Evolutionary conservation across 805 yeast genomes (phyloP).

Genomic region (Nakazawaea holstii): DNA sequence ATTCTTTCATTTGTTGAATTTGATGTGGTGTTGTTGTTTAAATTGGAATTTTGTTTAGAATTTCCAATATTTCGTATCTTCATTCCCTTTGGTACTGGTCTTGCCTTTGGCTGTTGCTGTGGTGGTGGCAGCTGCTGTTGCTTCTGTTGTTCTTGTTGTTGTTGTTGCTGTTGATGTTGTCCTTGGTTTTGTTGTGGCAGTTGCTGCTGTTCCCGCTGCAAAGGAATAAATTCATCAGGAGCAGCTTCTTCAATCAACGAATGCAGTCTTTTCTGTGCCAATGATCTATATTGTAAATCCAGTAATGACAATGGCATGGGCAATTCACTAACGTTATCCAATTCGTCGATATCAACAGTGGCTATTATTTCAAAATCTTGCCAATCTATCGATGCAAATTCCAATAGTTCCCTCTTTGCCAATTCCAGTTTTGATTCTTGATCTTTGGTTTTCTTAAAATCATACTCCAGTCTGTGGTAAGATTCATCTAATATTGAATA

Average conservation of each 20-base stretch:
- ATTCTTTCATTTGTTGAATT: constrained; percentile 15
- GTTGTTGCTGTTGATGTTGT: background rate
- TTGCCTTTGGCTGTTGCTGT: too few relatives aligned
- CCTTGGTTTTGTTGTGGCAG: background rate
- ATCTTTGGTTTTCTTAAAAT: constrained; percentile 30
- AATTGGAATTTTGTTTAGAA: too few relatives aligned
- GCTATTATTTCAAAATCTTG: constrained; percentile 71
- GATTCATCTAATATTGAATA: constrained; percentile 39
- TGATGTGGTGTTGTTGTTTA: too few relatives aligned
- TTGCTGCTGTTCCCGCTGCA: background rate
- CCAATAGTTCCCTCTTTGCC: constrained; percentile 35
- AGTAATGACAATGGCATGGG: constrained; percentile 50
- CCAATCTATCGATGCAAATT: constrained; percentile 83
- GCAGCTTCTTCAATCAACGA: constrained; percentile 36
- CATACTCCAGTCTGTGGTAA: constrained; percentile 51
- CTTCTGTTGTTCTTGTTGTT: too few relatives aligned
- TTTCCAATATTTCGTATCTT: constrained; percentile 41
- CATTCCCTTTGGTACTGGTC: constrained; percentile 39
- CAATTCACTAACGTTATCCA: constrained; percentile 53
- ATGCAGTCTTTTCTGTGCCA: constrained; percentile 42
- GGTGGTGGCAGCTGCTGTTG: too few relatives aligned
- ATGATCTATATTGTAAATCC: constrained; percentile 56
- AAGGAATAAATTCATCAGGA: constrained; percentile 26
- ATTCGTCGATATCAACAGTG: constrained; percentile 57
- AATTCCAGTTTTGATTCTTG: constrained; percentile 24